Percentiles rank a stretch among this genome's conserved stretches.
Evolutionary conservation across 2,329 filamentous ascomycete species (phyloP).

Genomic region (Talaromyces albobiverticillius): DNA sequence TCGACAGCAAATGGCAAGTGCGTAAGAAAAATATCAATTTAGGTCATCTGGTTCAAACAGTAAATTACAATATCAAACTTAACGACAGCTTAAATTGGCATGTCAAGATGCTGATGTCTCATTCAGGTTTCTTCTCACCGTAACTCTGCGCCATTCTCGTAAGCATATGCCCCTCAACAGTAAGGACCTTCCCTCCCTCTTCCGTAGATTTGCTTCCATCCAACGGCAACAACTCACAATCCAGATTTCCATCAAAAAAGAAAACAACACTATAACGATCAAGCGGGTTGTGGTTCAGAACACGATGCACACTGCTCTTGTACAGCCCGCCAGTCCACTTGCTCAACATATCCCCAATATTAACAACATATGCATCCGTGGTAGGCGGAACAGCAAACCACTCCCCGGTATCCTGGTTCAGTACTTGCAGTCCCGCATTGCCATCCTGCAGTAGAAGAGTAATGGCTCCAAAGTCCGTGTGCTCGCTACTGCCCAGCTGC

Average conservation of each 20-base stretch:
- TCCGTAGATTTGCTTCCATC: neutral
- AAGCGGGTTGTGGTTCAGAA: constrained; percentile 51
- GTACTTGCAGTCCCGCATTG: constrained; percentile 52
- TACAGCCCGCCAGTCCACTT: constrained; percentile 55
- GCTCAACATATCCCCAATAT: constrained; percentile 51
- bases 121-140: neutral
- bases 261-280: constrained; percentile 58
- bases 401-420: constrained; percentile 41
- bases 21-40: too few relatives aligned
- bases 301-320: constrained; percentile 54
- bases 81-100: too few relatives aligned
- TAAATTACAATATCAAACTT: too few relatives aligned
- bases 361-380: constrained; percentile 51
- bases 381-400: constrained; percentile 49
- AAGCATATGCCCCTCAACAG: neutral
- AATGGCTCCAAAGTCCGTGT: constrained; percentile 57
- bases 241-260: constrained; percentile 55
- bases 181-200: neutral
- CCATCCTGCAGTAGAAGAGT: constrained; percentile 55
- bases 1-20: neutral
- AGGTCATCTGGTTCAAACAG: too few relatives aligned
- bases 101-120: neutral
- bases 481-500: constrained; percentile 45
- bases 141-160: neutral
- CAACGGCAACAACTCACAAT: constrained; percentile 27